A percentile compares a stretch with the other conserved stretches of the same genome.
These are phyloP conservation scores for Rhizopus arrhizus DNA, from an alignment of 371 early-diverging fungal species.

Conservation along the genomic window DNA sequence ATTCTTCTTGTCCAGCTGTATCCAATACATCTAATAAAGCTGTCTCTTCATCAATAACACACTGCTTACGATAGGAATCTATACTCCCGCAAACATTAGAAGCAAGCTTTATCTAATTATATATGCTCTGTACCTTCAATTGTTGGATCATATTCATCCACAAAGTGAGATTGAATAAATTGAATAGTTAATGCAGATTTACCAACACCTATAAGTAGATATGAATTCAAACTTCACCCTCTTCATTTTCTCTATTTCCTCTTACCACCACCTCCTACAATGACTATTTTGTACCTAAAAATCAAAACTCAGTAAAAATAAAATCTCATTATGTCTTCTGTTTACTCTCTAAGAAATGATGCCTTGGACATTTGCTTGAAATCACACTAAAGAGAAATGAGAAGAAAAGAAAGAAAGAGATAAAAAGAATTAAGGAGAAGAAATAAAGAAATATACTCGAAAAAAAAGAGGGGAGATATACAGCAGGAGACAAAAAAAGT, in stretches of 20 bases:
- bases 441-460: slow-evolving; percentile 8
- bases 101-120: neutral
- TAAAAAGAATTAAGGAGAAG: slow-evolving; percentile 3
- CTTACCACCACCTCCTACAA: slow-evolving; percentile 88
- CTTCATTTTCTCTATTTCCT: neutral
- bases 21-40: slow-evolving; percentile 90
- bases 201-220: slow-evolving; percentile 58
- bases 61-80: slow-evolving; percentile 94
- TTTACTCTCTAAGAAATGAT: slow-evolving; percentile 12
- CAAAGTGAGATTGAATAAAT: slow-evolving; percentile 88
- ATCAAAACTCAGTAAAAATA: slow-evolving; percentile 13
- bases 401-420: neutral
- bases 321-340: neutral
- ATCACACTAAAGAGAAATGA: neutral
- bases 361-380: slow-evolving; percentile 24
- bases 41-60: slow-evolving; percentile 79
- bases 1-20: slow-evolving; percentile 93
- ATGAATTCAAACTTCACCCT: neutral
- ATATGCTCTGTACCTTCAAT: slow-evolving; percentile 67
- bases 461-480: neutral
- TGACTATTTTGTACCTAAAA: slow-evolving; percentile 77
- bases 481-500: neutral
- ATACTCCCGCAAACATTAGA: slow-evolving; percentile 8
- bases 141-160: slow-evolving; percentile 92
- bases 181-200: slow-evolving; percentile 89